These are phyloP conservation scores for Brassica incana DNA, from an alignment of 345 rosid species.

Conservation along the genomic window DNA sequence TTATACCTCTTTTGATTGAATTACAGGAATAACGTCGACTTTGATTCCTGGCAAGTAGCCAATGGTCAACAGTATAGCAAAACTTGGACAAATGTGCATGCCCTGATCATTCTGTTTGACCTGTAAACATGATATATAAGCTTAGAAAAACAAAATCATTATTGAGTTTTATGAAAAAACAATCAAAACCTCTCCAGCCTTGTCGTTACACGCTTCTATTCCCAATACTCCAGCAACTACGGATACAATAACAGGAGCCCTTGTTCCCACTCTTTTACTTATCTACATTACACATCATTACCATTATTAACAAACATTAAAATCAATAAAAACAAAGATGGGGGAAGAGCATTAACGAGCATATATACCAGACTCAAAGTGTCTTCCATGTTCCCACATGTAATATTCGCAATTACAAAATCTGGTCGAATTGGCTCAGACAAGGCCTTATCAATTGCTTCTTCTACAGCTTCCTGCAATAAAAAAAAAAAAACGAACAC, in stretches of 20 bases:
- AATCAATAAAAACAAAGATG: neutral
- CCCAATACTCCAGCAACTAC: constrained; percentile 58
- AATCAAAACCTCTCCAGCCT: constrained; percentile 60
- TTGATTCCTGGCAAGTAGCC: constrained; percentile 83
- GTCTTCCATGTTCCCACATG: constrained; percentile 38
- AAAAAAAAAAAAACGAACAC: neutral
- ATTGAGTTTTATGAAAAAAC: no score
- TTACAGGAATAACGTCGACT: constrained; percentile 66
- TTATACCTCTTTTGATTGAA: constrained; percentile 43
- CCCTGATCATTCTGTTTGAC: constrained; percentile 37
- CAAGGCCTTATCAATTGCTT: constrained; percentile 63
- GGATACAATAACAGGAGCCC: constrained; percentile 55
- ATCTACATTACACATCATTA: constrained; percentile 37
- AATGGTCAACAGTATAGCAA: constrained; percentile 61
- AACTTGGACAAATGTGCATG: neutral
- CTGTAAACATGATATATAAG: constrained; percentile 33
- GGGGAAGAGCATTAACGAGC: neutral
- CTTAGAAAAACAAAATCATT: no score
- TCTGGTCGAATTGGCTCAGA: constrained; percentile 64
- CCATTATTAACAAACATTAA: neutral
- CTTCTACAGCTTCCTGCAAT: constrained; percentile 51
- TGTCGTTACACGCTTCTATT: constrained; percentile 50
- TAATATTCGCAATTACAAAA: constrained; percentile 53
- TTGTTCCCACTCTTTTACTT: constrained; percentile 45
- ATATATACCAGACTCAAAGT: constrained; percentile 26